Base-by-base conservation (phyloP, 2,329 filamentous ascomycete genomes). In the Fusarium setosum region DNA sequence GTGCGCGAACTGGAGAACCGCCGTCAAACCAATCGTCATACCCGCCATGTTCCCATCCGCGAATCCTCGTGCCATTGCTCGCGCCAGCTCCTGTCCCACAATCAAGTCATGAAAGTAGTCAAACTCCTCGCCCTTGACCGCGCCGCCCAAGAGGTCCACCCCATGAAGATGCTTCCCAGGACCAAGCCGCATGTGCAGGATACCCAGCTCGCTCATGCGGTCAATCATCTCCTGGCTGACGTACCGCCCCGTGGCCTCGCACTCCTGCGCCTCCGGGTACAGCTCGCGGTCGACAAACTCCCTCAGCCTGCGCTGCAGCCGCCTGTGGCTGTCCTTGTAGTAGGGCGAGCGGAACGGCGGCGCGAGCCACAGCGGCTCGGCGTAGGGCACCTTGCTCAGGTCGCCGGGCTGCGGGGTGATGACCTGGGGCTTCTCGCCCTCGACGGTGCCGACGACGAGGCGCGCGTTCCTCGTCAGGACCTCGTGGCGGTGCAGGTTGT, bases 401-500 rank as follows among this genome's bases (percentile, higher is more conserved):
- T 92, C 92, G 68, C 93, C 93, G 10, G 88, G 82, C 73, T 88
- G 79, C 2, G 87, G 88, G 18, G 88, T 87, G 64, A 94, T 84
- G 69, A 96, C 87, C 74, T 93, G 87, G 18, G 92, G 85, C 73
- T 85, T 89, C 82, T 97, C 92, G 77, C 88, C 91, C 68, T 88
- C 82, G 74, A 97, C 77, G 13, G 88, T 92, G 73, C 93, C 93
- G 70, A 97, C 86, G 77, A 87, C 90, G 17, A 97, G 85, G 71
- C 87, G 83, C 44, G 84, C 80, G 83, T 96, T 96, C 77, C 94
- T 94, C 61, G 89, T 82, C 11, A 97, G 85, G n/a, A 96, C 92
- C 79, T 97, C 93, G 70, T 97, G 93, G 23, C 93, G 85, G 81
- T 97, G 94, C 52, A 97, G 88, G 82, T 96, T 96, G 86, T 96